phyloP scores from a whole-genome alignment of 805 yeast genomes.

The Ogataea chonburiensis region DNA sequence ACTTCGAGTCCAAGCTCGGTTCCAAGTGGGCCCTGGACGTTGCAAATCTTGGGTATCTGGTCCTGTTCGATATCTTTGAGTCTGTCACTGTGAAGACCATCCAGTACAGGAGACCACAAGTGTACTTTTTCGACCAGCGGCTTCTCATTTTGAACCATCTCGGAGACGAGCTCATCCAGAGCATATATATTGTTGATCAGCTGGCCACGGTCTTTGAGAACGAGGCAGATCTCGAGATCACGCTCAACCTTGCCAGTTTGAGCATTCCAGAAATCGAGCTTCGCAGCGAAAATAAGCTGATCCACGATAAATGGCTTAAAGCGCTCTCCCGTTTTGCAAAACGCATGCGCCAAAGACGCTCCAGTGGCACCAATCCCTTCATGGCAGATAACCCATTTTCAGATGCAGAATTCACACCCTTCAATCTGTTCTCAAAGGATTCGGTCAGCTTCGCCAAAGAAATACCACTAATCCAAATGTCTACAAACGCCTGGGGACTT shows the following conservation, averaged over 20 bases:
- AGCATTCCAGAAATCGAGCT: conserved; percentile 26
- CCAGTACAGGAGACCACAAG: conserved; percentile 12
- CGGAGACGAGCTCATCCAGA: conserved; percentile 21
- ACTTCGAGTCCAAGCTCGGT: conserved; percentile 17
- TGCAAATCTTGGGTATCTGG: conserved; percentile 24
- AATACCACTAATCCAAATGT: conserved; percentile 44
- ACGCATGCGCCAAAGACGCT: conserved; percentile 7
- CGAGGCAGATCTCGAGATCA: conserved; percentile 13
- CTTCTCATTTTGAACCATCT: conserved; percentile 20
- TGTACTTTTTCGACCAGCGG: conserved; percentile 27
- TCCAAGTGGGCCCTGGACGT: conserved; percentile 19
- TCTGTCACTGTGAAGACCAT: conserved; percentile 7
- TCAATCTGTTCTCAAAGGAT: conserved; percentile 6
- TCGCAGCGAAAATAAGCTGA: conserved; percentile 21
- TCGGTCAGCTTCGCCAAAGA: conserved; percentile 12
- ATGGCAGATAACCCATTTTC: conserved; percentile 9
- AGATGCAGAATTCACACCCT: conserved; percentile 2
- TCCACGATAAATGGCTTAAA: conserved; percentile 31
- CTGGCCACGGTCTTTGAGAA: conserved; percentile 28
- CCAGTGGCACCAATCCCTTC: conserved; percentile 2
- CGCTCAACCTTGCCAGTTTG: conserved; percentile 26
- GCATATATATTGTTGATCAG: conserved; percentile 20
- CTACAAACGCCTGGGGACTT: conserved; percentile 50
- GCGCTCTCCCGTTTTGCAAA: conserved; percentile 23
- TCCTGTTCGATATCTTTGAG: conserved; percentile 29